Percentiles rank a stretch among this genome's conserved stretches.
Conservation (phyloP, 306 rosid species). For the Mucuna pruriens region DNA sequence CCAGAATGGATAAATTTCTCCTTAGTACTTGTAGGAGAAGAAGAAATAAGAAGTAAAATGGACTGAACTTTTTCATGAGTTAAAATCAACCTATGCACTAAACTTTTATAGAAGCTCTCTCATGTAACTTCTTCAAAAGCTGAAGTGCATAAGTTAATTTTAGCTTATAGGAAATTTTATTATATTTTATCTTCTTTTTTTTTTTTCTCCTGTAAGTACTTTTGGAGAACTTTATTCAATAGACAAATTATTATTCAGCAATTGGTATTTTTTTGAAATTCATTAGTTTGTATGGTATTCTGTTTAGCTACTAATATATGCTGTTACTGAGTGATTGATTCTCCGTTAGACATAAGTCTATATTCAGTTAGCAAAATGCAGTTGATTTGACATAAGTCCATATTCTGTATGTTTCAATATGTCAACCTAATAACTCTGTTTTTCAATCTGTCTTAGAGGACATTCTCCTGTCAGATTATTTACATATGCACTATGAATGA, state of each 20-base stretch:
- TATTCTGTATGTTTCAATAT: not conserved
- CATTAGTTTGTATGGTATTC: not conserved
- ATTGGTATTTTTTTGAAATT: not conserved
- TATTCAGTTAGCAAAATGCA: not conserved
- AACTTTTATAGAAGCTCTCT: too few species aligned
- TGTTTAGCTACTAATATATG: not conserved
- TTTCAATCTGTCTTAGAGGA: not conserved
- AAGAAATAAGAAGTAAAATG: too few species aligned
- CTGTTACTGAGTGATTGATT: not conserved
- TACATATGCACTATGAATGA: not conserved
- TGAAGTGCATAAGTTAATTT: too few species aligned
- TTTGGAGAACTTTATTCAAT: too few species aligned
- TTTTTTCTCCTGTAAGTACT: too few species aligned
- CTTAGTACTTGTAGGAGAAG: too few species aligned
- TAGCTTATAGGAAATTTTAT: too few species aligned
- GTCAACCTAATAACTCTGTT: not conserved
- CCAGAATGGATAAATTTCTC: too few species aligned
- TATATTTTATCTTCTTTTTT: too few species aligned
- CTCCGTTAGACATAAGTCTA: not conserved
- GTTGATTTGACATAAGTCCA: not conserved
- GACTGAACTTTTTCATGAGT: too few species aligned
- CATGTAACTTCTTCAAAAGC: too few species aligned
- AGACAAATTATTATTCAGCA: not conserved
- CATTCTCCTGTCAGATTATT: not conserved
- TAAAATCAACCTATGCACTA: too few species aligned